phyloP scores from a whole-genome alignment of 176 grass and related monocot species.

The Carex myosuroides region DNA sequence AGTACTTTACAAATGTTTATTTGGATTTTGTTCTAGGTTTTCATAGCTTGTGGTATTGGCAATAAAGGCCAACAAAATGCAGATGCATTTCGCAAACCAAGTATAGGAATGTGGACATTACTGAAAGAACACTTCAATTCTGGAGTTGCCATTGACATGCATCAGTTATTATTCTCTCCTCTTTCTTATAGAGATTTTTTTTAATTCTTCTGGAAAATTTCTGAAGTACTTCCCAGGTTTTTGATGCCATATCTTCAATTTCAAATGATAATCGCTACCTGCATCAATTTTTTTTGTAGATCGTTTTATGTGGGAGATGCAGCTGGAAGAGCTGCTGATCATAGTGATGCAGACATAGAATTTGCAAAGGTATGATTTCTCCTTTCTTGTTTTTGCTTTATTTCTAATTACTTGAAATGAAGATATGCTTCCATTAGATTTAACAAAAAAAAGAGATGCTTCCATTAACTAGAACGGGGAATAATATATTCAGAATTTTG shows the following conservation, averaged over 20 bases:
- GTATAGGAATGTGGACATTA: slow-evolving; percentile 74
- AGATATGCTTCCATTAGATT: neutral
- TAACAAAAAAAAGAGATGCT: neutral
- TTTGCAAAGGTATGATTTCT: slow-evolving; percentile 66
- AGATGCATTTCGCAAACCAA: slow-evolving; percentile 78
- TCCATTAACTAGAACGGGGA: neutral
- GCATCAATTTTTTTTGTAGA: slow-evolving; percentile 35
- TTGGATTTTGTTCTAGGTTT: slow-evolving; percentile 47
- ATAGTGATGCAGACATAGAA: slow-evolving; percentile 70
- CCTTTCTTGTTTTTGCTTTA: neutral
- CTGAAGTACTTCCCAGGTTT: neutral
- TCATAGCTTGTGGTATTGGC: slow-evolving; percentile 67
- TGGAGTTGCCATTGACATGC: slow-evolving; percentile 55
- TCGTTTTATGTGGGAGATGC: slow-evolving; percentile 97
- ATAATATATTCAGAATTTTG: neutral
- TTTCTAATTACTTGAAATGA: neutral
- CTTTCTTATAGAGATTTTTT: neutral
- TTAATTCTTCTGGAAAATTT: neutral
- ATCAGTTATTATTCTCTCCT: slow-evolving; percentile 41
- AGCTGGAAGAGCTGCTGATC: slow-evolving; percentile 67
- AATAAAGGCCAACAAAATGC: slow-evolving; percentile 39
- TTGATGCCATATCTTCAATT: neutral
- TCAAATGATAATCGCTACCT: neutral
- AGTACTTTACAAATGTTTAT: neutral
- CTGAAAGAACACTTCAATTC: slow-evolving; percentile 83